Evolutionary conservation across 2,329 filamentous ascomycete species (phyloP), one percentile per base, ranked within the genome.

Genomic region (Pseudocercospora crystallina): DNA sequence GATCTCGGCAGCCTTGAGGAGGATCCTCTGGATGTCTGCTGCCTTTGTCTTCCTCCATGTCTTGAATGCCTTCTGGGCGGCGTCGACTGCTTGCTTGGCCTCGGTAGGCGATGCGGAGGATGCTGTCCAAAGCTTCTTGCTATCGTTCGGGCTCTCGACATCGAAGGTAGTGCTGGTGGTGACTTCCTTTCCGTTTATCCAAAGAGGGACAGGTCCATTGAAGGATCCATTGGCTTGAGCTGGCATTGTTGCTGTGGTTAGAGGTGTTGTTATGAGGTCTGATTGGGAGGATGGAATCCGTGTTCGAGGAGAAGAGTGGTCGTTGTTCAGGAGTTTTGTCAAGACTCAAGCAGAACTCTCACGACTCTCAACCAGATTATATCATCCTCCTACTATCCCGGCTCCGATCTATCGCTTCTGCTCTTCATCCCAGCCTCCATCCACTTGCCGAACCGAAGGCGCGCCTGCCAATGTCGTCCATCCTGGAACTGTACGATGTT

Each of bases 1-100:
- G 42, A 90, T 70, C 8, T 84, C 81, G 8, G 85, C 84, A 0
- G 86, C 84, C 65, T 82, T 83, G 51, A 86, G 73, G 51, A 95
- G 77, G 57, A 95, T 82, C 57, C 86, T 80, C 32, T 87, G 83
- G 34, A 87, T 85, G 17, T 76, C 65, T 17, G 73, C 64, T 1
- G 84, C 80, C 39, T 81, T 82, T 2, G 80, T 80, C 57, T 79
- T 80, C 37, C 79, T 77, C 89, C 89, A 95, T 51, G 78, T 71
- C 37, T 79, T 79, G 69, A 89, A 85, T 1, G 89, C 88, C 11
- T 76, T 74, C n/a, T 83, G 74, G 0, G 88, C 87, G 8, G 84
- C 79, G 8, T 73, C 70, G 13, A 79, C 70, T 26, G 84, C 84
- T 56, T 81, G 75, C 2, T 73, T 69, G 40, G 80, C 80, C 60